Evolutionary conservation across 179 eudicot species (phyloP).

Genomic region (Silene vulgaris): DNA sequence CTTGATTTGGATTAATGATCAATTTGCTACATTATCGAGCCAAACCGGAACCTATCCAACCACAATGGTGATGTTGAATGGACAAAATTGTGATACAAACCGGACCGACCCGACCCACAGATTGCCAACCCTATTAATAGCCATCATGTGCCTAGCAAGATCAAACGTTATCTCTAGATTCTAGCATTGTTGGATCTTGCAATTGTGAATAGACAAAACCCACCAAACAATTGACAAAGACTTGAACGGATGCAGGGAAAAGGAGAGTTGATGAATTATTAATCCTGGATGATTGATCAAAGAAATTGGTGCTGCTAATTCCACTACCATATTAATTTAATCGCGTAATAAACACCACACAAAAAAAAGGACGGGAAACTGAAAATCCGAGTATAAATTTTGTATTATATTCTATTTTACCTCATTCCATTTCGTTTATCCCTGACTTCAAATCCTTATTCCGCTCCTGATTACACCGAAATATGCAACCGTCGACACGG

Average conservation of each 20-base stretch:
- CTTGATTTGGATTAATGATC: background rate
- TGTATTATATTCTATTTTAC: too few species aligned
- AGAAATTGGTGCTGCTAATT: background rate
- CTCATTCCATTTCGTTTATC: too few species aligned
- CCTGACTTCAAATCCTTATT: too few species aligned
- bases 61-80: background rate
- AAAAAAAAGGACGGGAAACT: too few species aligned
- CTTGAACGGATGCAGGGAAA: conserved; percentile 2
- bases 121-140: conserved; percentile 9
- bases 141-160: conserved; percentile 4
- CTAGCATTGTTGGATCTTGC: background rate
- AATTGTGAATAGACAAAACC: conserved; percentile 10
- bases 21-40: background rate
- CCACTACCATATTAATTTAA: background rate
- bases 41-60: background rate
- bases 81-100: background rate
- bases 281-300: background rate
- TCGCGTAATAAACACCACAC: too few species aligned
- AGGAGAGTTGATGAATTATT: background rate
- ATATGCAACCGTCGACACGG: too few species aligned
- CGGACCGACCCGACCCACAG: conserved; percentile 7
- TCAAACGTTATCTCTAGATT: conserved; percentile 7
- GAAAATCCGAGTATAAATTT: too few species aligned
- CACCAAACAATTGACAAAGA: conserved; percentile 8
- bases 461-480: too few species aligned